These are phyloP conservation scores for Fusarium neocosmosporiellum DNA, from an alignment of 2,329 filamentous ascomycete species.

Conservation along the genomic window DNA sequence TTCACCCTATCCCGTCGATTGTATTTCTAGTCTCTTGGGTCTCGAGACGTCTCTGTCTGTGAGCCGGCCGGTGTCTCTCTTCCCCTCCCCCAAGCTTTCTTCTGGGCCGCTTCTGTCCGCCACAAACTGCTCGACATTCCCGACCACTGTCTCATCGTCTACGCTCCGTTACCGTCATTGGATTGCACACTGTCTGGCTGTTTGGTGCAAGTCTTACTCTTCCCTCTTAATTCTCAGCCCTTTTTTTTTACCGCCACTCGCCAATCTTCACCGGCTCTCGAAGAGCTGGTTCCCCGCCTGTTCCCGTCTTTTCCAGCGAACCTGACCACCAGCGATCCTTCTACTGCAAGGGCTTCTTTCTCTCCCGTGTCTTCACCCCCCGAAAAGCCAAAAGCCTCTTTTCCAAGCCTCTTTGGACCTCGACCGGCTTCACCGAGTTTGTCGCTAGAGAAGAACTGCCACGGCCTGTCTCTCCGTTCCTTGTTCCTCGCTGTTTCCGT, in stretches of 20 bases:
- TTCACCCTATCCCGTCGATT: slow-evolving; percentile 7
- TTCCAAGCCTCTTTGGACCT: slow-evolving; percentile 13
- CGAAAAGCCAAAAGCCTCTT: slow-evolving; percentile 20
- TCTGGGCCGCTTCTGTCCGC: not conserved
- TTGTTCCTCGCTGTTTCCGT: slow-evolving; percentile 19
- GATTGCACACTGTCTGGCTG: slow-evolving; percentile 19
- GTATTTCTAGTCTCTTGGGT: slow-evolving; percentile 15
- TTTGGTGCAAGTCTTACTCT: slow-evolving; percentile 9
- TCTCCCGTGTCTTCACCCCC: not conserved
- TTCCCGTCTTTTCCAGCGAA: slow-evolving; percentile 25
- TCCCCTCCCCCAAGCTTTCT: not conserved
- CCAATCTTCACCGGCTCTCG: slow-evolving; percentile 28
- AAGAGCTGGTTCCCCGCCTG: slow-evolving; percentile 32
- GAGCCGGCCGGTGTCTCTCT: not conserved
- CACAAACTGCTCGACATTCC: slow-evolving; percentile 27
- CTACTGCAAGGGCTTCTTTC: slow-evolving; percentile 9
- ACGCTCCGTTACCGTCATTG: slow-evolving; percentile 1
- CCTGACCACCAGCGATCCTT: slow-evolving; percentile 15
- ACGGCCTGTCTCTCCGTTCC: not conserved
- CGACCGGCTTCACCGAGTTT: slow-evolving; percentile 29
- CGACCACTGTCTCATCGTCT: slow-evolving; percentile 3
- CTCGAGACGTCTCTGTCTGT: slow-evolving; percentile 14
- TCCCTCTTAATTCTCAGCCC: slow-evolving; percentile 19
- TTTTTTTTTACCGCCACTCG: slow-evolving; percentile 28
- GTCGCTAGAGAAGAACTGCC: slow-evolving; percentile 1